Percentiles rank a stretch among this genome's conserved stretches.
Conservation (phyloP, 768 basidiomycete species). For the Trametes cubensis region DNA sequence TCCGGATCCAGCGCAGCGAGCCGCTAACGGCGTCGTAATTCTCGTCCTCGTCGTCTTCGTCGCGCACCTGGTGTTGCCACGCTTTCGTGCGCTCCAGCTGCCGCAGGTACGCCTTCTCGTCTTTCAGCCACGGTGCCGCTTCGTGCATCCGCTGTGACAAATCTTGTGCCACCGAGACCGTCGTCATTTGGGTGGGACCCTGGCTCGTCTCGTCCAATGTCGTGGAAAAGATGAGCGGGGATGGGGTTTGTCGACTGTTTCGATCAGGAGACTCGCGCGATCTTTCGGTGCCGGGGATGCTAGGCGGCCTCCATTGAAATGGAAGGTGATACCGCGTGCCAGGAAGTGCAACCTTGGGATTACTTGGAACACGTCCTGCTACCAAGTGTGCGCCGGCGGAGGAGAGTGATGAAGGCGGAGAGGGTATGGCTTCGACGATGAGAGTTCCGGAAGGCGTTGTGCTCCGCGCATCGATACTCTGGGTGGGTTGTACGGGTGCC, state of each 20-base stretch:
- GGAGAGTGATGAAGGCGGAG: slow-evolving; percentile 21
- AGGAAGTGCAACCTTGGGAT: slow-evolving; percentile 10
- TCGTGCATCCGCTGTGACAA: slow-evolving; percentile 12
- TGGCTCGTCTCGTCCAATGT: slow-evolving; percentile 20
- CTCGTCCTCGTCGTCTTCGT: slow-evolving; percentile 17
- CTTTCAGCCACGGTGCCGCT: slow-evolving; percentile 20
- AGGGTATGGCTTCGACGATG: slow-evolving; percentile 22
- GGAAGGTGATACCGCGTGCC: slow-evolving; percentile 26
- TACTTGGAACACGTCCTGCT: slow-evolving; percentile 21
- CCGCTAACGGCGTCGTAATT: slow-evolving; percentile 26
- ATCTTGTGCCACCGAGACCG: slow-evolving; percentile 7
- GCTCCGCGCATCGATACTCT: slow-evolving; percentile 13
- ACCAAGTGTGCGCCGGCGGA: slow-evolving; percentile 12
- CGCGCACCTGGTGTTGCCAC: slow-evolving; percentile 10
- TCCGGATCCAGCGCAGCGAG: slow-evolving; percentile 26
- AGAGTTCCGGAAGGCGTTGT: slow-evolving; percentile 19
- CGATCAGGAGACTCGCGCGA: slow-evolving; percentile 9
- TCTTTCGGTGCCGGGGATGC: slow-evolving; percentile 5
- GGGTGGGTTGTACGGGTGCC: slow-evolving; percentile 9
- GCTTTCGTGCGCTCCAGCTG: slow-evolving; percentile 16
- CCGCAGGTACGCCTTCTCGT: slow-evolving; percentile 23
- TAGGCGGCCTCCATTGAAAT: slow-evolving; percentile 22
- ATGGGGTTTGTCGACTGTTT: slow-evolving; percentile 24
- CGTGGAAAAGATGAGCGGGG: slow-evolving; percentile 31
- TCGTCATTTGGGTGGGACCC: not conserved